Evolutionary conservation across 2,329 filamentous ascomycete genomes (phyloP), one percentile per base, ranked within the genome.

Genomic region (Zasmidium cellare): DNA sequence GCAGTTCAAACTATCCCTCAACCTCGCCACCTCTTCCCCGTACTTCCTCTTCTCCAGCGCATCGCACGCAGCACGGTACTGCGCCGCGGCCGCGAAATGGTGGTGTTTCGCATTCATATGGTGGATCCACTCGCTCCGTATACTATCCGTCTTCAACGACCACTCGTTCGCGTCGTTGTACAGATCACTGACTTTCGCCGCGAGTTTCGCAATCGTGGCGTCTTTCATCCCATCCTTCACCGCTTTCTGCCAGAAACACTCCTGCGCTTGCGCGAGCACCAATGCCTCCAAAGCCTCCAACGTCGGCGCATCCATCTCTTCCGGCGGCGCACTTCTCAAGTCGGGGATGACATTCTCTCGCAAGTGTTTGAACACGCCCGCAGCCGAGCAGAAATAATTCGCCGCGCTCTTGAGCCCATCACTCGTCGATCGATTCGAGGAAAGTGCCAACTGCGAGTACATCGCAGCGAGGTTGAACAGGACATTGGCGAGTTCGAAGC

Each of bases 171-270:
- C 91, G 54, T 87, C 80, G 53, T 87, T 89, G 75, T 97, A 99
- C 46, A 96, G 84, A 70, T 99, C 94, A 2, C 91, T 96, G 3
- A 97, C 92, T 60, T 91, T 87, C 2, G 91, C 91, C 3, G 94
- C 92, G 18, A 99, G 81, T 72, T 96, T 94, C 2, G 94, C 90
- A 61, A 99, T 96, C 0, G 89, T 91, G 1, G 87, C 89, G 72
- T 99, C 94, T 73, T 96, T 97, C 76, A 96, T 86, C 22, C 88
- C 87, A 71, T 97, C 93, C 79, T 96, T 92, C 58, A 96, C 92
- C 0, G 94, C 93, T 73, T 96, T 97, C 67, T 94, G 89, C 94
- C 94, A 99, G 75, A 94, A 97, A 72, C 92, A 97, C 76, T 99
- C 94, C 71, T 99, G 94, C 24, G 89, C 92, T 72, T 99, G 92